These are phyloP conservation scores for Protomyces lactucae-debilis DNA, from an alignment of 1,139 yeast genomes.

Conservation along the genomic window DNA sequence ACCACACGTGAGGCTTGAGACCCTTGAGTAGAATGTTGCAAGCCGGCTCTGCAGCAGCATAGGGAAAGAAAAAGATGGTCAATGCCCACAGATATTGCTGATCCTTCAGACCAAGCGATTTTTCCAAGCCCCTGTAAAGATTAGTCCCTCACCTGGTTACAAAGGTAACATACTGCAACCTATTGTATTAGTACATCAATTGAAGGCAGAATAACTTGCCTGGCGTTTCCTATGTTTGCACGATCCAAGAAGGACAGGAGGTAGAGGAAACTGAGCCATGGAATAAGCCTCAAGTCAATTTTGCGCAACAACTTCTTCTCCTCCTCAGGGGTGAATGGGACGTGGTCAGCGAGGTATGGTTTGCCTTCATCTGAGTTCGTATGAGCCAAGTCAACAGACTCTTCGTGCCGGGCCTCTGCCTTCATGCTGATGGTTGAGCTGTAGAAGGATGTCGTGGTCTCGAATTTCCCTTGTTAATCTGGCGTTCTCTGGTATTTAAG, in stretches of 20 bases:
- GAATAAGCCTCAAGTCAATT: constrained; percentile 52
- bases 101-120: constrained; percentile 47
- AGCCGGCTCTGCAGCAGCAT: constrained; percentile 60
- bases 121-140: constrained; percentile 29
- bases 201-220: constrained; percentile 29
- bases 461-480: too few species aligned
- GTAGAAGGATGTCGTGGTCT: neutral
- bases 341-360: constrained; percentile 2
- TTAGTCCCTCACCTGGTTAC: constrained; percentile 17
- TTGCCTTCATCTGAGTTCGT: neutral
- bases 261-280: constrained; percentile 54
- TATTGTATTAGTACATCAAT: neutral
- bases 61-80: constrained; percentile 72
- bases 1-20: constrained; percentile 49
- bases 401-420: neutral
- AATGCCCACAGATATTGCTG: constrained; percentile 53
- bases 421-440: neutral
- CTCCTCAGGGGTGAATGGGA: constrained; percentile 19
- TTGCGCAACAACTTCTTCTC: constrained; percentile 17
- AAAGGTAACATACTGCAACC: constrained; percentile 45
- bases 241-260: constrained; percentile 58
- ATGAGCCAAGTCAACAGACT: neutral
- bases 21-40: constrained; percentile 60
- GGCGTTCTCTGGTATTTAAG: too few species aligned
- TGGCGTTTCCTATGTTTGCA: constrained; percentile 60